Conservation (phyloP, 495 filamentous ascomycete genomes). For the Penicillium turbatum region DNA sequence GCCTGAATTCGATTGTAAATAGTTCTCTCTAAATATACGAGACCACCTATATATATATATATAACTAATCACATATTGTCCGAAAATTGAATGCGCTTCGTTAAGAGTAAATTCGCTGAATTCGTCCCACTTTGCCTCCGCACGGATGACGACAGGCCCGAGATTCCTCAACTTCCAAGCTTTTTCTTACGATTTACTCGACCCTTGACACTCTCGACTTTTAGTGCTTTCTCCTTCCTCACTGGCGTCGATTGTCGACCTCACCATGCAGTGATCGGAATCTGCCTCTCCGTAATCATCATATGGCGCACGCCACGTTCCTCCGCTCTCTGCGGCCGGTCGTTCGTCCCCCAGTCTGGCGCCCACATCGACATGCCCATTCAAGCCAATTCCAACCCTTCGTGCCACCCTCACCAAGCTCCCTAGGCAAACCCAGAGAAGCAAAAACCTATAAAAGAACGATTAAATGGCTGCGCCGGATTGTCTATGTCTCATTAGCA, state of each 20-base stretch:
- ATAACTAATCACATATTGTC: too few relatives aligned
- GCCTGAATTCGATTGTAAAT: neutral
- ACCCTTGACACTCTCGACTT: neutral
- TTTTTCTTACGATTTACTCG: neutral
- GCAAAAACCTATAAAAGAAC: conserved; percentile 61
- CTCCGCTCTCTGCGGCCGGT: conserved; percentile 25
- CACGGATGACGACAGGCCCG: conserved; percentile 19
- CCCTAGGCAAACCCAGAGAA: conserved; percentile 68
- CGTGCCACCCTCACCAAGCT: conserved; percentile 71
- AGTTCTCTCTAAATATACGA: neutral
- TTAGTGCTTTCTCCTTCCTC: too few relatives aligned
- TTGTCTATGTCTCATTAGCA: conserved; percentile 58
- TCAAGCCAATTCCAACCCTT: conserved; percentile 60
- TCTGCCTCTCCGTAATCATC: neutral
- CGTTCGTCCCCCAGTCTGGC: conserved; percentile 9
- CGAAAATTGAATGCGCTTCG: too few relatives aligned
- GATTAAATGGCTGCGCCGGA: conserved; percentile 69
- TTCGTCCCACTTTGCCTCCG: too few relatives aligned
- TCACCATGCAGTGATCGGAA: conserved; percentile 14
- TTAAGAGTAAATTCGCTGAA: too few relatives aligned
- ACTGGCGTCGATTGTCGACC: neutral
- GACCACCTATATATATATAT: too few relatives aligned
- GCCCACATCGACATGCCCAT: conserved; percentile 23
- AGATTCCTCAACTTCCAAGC: neutral
- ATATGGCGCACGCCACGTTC: conserved; percentile 29